Percentiles rank a stretch among this genome's conserved stretches.
Evolutionary conservation across 306 rosid species (phyloP).

Genomic region (Ammopiptanthus mongolicus): DNA sequence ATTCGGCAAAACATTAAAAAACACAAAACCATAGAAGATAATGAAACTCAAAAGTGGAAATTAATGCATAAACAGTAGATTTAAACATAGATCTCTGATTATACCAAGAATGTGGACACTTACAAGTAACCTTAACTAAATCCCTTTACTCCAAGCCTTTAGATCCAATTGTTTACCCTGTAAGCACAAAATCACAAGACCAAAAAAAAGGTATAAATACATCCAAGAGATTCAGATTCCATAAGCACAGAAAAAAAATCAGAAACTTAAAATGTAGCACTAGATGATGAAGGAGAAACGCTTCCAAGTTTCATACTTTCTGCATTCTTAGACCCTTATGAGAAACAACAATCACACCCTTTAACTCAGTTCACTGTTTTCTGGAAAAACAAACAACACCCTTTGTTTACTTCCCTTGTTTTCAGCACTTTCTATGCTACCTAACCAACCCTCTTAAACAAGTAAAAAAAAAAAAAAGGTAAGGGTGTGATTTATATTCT

Average conservation of each 20-base stretch:
- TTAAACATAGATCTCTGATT: conserved; percentile 36
- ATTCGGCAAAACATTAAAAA: conserved; percentile 42
- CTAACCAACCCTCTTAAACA: background rate
- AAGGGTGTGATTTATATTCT: background rate
- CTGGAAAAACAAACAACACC: background rate
- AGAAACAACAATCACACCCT: background rate
- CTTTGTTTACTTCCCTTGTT: background rate
- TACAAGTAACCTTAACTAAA: conserved; percentile 15
- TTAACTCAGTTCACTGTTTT: background rate
- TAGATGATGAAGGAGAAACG: conserved; percentile 3
- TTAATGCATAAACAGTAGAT: conserved; percentile 8
- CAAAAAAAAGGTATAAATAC: background rate
- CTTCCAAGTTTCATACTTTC: conserved; percentile 10
- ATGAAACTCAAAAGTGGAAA: conserved; percentile 22
- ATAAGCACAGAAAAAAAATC: conserved; percentile 19
- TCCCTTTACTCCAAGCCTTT: conserved; percentile 28
- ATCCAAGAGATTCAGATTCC: too few species aligned
- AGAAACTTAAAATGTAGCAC: conserved; percentile 26
- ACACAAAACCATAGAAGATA: conserved; percentile 3
- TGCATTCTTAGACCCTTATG: background rate
- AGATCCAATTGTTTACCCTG: conserved; percentile 57
- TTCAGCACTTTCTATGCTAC: background rate
- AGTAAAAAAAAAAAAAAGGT: background rate
- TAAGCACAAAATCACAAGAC: conserved; percentile 16
- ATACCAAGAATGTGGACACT: conserved; percentile 9